These are phyloP conservation scores for Boletus tylopilopsis DNA, from an alignment of 768 basidiomycete species.

Conservation along the genomic window DNA sequence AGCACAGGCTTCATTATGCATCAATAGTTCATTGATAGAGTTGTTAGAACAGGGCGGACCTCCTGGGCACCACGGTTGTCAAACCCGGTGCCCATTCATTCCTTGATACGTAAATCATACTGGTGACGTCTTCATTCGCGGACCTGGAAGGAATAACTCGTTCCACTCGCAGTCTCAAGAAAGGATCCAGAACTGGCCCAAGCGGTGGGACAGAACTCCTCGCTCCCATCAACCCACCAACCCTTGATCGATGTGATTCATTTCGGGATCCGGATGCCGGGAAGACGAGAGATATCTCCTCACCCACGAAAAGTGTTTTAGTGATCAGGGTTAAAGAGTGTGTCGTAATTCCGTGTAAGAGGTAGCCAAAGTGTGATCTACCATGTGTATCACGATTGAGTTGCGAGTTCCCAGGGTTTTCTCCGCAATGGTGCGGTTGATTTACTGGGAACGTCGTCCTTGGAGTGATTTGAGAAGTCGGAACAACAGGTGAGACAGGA, in stretches of 20 bases:
- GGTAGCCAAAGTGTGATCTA: slow-evolving; percentile 9
- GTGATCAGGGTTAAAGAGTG: slow-evolving; percentile 8
- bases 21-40: slow-evolving; percentile 5
- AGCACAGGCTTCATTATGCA: slow-evolving; percentile 3
- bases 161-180: not conserved
- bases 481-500: not conserved
- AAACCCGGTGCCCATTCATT: not conserved
- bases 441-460: slow-evolving; percentile 53
- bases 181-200: not conserved
- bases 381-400: slow-evolving; percentile 16
- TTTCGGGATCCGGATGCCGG: slow-evolving; percentile 6
- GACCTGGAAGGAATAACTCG: not conserved
- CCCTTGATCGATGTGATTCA: slow-evolving; percentile 6
- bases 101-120: slow-evolving; percentile 6
- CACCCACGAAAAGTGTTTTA: slow-evolving; percentile 8
- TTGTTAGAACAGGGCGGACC: not conserved
- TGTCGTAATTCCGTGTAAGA: slow-evolving; percentile 16
- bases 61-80: slow-evolving; percentile 7
- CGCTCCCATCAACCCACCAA: slow-evolving; percentile 1
- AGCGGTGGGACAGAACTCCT: not conserved
- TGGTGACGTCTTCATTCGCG: not conserved
- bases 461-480: slow-evolving; percentile 24
- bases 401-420: slow-evolving; percentile 65
- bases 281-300: slow-evolving; percentile 4
- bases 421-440: slow-evolving; percentile 47